Evolutionary conservation across 257 asterid genomes (phyloP), one percentile per base, ranked within the genome.

Genomic region (Solanum pinnatisectum): DNA sequence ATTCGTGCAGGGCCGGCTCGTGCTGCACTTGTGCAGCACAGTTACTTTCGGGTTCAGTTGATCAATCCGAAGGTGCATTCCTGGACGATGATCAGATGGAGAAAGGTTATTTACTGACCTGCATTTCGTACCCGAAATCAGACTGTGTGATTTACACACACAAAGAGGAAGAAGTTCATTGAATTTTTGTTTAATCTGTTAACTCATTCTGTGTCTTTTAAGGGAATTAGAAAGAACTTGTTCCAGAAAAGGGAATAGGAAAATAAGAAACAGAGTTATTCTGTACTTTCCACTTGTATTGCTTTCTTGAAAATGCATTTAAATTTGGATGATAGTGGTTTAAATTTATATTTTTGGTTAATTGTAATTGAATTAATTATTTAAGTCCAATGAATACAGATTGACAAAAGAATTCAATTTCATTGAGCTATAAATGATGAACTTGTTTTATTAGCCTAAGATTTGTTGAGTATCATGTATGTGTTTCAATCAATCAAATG

Each of bases 41-140:
- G 30, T 10, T 90, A 4, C 88, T 63, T 25, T 76, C 90, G 0
- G 95, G 94, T 4, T n/a, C 74, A 7, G 93, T 91, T 2, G 93
- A 93, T 88, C 93, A 93, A 39, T 91, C 95, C 1, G 94, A 91
- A 18, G 93, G 93, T 15, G 85, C 94, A 18, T 89, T 89, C 83
- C 95, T 93, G 1, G 86, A 36, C 9, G 93, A 89, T 6, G 89
- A 88, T 13, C 92, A 91, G 46, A 88, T 89, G 87, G 91, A 88
- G 87, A 52, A 91, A 79, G 94, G 94, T 5, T 93, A 86, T 12
- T 33, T 90, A 1, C 90, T 91, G 18, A 90, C 93, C 18, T 93
- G 94, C 46, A 81, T 91, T 23, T 88, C 93, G 6, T 90, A 86
- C 44, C 95, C 95, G 1, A 88, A 23, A 85, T 89, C 94, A 0